phyloP scores from a whole-genome alignment of 805 yeast species.

The Sugiyamaella valdiviana region DNA sequence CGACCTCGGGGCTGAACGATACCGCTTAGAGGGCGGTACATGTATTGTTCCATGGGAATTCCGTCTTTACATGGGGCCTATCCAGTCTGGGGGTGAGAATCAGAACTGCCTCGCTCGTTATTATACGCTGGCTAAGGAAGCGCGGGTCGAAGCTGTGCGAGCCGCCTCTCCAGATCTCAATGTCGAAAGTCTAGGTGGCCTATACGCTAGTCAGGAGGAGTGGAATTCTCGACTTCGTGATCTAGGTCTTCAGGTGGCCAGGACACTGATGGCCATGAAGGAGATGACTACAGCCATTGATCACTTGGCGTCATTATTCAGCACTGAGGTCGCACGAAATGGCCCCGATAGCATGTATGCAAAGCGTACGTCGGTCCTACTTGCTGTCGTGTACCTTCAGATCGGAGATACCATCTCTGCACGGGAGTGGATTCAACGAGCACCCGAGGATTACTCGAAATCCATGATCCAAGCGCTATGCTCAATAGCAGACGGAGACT shows the following conservation, averaged over 20 bases:
- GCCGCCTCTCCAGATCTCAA: background rate
- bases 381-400: slow-evolving; percentile 22
- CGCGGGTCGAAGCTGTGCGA: slow-evolving; percentile 22
- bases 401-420: slow-evolving; percentile 30
- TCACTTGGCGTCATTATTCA: slow-evolving; percentile 22
- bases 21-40: slow-evolving; percentile 19
- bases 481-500: slow-evolving; percentile 26
- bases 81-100: slow-evolving; percentile 31
- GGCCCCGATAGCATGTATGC: slow-evolving; percentile 5
- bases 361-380: slow-evolving; percentile 10
- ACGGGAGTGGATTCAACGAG: slow-evolving; percentile 24
- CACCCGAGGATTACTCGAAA: background rate
- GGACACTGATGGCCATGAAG: slow-evolving; percentile 29
- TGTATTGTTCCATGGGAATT: slow-evolving; percentile 31
- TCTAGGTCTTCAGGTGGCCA: slow-evolving; percentile 30
- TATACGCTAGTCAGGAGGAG: background rate
- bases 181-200: background rate
- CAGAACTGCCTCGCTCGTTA: slow-evolving; percentile 29
- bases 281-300: slow-evolving; percentile 31
- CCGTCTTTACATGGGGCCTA: slow-evolving; percentile 28
- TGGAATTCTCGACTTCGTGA: slow-evolving; percentile 24
- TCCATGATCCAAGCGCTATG: slow-evolving; percentile 14
- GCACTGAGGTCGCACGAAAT: background rate
- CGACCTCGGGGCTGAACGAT: slow-evolving; percentile 24
- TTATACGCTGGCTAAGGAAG: slow-evolving; percentile 33